phyloP scores from a whole-genome alignment of 768 basidiomycete species.

The Strobilomyces echinocephalus region DNA sequence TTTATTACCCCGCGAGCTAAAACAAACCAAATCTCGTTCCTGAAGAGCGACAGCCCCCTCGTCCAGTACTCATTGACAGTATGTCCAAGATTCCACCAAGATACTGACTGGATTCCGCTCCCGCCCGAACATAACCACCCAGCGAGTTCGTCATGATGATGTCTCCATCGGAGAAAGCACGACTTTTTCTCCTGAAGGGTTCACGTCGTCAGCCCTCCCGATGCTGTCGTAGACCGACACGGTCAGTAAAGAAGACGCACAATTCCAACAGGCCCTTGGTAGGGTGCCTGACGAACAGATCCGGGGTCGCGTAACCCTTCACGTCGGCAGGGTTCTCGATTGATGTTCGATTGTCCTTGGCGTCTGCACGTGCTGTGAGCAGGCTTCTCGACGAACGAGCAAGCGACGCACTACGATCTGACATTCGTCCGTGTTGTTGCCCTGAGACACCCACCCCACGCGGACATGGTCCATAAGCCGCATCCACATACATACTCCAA shows the following conservation, averaged over 20 bases:
- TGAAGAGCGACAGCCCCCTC: slow-evolving; percentile 7
- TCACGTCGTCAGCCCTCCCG: slow-evolving; percentile 34
- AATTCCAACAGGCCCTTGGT: slow-evolving; percentile 25
- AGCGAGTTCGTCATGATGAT: slow-evolving; percentile 12
- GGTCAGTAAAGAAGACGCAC: neutral
- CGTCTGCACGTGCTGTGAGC: neutral
- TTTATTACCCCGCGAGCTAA: no score
- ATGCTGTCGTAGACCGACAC: slow-evolving; percentile 21
- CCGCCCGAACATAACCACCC: slow-evolving; percentile 30
- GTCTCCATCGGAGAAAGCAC: slow-evolving; percentile 30
- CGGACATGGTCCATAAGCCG: slow-evolving; percentile 9
- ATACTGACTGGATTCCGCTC: slow-evolving; percentile 27
- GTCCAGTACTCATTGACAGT: slow-evolving; percentile 7
- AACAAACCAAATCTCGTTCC: slow-evolving; percentile 20
- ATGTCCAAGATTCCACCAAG: slow-evolving; percentile 21
- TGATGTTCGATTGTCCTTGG: neutral
- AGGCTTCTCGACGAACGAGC: neutral
- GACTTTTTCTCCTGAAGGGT: slow-evolving; percentile 31
- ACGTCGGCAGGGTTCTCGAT: slow-evolving; percentile 33
- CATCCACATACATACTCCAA: slow-evolving; percentile 16
- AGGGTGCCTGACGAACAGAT: slow-evolving; percentile 42
- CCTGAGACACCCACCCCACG: slow-evolving; percentile 28
- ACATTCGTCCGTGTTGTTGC: slow-evolving; percentile 31
- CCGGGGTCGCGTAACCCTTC: slow-evolving; percentile 35
- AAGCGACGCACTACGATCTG: slow-evolving; percentile 30